Evolutionary conservation across 2,329 filamentous ascomycete genomes (phyloP).

Genomic region (Hypoxylon sp.): DNA sequence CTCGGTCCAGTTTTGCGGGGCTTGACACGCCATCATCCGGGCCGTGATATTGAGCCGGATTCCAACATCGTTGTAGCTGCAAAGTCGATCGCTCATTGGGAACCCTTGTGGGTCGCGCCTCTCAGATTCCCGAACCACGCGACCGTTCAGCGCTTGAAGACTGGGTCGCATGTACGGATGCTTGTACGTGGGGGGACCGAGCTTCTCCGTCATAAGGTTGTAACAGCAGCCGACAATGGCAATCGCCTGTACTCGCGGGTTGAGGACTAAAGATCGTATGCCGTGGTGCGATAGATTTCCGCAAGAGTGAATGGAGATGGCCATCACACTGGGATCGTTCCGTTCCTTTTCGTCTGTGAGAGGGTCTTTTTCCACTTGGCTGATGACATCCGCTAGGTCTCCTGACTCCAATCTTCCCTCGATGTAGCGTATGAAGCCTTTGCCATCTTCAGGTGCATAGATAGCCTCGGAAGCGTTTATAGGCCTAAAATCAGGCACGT

Average conservation of each 20-base stretch:
- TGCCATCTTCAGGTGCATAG: conserved; percentile 69
- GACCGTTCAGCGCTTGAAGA: conserved; percentile 73
- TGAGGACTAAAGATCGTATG: conserved; percentile 85
- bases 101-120: conserved; percentile 91
- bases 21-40: conserved; percentile 98
- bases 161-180: conserved; percentile 79
- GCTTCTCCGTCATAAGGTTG: conserved; percentile 91
- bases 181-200: conserved; percentile 89
- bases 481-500: conserved; percentile 63
- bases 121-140: conserved; percentile 74
- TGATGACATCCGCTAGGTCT: conserved; percentile 64
- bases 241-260: conserved; percentile 86
- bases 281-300: conserved; percentile 97
- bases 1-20: conserved; percentile 89
- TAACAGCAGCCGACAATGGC: conserved; percentile 99
- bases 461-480: conserved; percentile 62
- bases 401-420: conserved; percentile 79
- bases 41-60: conserved; percentile 94
- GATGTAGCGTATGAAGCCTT: conserved; percentile 81
- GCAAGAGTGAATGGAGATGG: conserved; percentile 95
- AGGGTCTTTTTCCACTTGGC: conserved; percentile 49
- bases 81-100: conserved; percentile 84
- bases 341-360: conserved; percentile 43
- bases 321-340: conserved; percentile 73
- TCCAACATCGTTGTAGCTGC: conserved; percentile 68